Percentiles rank a stretch among this genome's conserved stretches.
Conservation (phyloP, 768 basidiomycete species). For the Boletus pseudo-olivaceus region DNA sequence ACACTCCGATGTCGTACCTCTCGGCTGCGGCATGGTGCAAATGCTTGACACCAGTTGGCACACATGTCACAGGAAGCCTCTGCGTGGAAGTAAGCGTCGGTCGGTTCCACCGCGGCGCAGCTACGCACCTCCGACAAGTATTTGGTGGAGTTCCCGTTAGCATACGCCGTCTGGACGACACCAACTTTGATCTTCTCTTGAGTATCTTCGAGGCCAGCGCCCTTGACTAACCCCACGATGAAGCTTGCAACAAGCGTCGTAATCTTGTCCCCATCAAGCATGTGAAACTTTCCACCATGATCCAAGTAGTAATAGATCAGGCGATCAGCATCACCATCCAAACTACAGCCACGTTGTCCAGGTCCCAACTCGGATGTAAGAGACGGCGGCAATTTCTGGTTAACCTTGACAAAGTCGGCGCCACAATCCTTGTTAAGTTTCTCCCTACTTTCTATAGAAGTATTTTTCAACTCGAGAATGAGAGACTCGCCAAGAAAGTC, state of each 20-base stretch:
- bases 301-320: constrained; percentile 94
- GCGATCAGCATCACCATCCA: constrained; percentile 97
- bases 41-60: constrained; percentile 96
- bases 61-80: constrained; percentile 93
- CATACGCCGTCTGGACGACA: constrained; percentile 97
- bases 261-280: constrained; percentile 99
- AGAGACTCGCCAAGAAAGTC: constrained; percentile 59
- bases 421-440: constrained; percentile 86
- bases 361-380: constrained; percentile 58
- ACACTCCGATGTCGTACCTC: constrained; percentile 92
- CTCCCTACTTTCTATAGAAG: constrained; percentile 57
- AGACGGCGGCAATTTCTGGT: constrained; percentile 81
- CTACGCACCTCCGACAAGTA: constrained; percentile 74
- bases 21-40: constrained; percentile 95
- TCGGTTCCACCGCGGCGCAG: background rate
- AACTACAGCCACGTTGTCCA: constrained; percentile 83
- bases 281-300: constrained; percentile 70
- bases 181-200: constrained; percentile 69
- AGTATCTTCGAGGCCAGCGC: constrained; percentile 70
- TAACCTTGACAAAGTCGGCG: constrained; percentile 96
- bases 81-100: constrained; percentile 32
- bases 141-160: constrained; percentile 94
- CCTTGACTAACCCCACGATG: constrained; percentile 84
- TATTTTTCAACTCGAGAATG: constrained; percentile 66
- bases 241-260: constrained; percentile 90